These are phyloP conservation scores for Cutaneotrichosporon sp. DNA, from an alignment of 1,284 basidiomycete genomes.

Conservation along the genomic window DNA sequence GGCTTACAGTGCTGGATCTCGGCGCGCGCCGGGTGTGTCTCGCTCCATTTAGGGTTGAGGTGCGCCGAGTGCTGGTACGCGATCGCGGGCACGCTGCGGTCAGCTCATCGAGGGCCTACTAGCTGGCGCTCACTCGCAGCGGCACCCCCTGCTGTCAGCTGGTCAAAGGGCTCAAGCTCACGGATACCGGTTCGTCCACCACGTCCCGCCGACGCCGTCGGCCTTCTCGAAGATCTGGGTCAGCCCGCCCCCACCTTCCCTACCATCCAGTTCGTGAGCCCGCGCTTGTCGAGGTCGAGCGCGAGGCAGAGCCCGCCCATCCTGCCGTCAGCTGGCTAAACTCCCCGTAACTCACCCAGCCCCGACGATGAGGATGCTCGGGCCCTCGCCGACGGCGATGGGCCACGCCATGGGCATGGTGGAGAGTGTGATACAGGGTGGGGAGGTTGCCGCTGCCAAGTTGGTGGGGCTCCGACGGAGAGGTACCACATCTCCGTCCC, in stretches of 20 bases:
- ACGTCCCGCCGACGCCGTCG: conserved; percentile 22
- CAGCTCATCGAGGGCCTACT: not conserved
- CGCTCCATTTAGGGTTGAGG: conserved; percentile 22
- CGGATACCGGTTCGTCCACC: conserved; percentile 23
- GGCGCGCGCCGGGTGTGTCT: conserved; percentile 21
- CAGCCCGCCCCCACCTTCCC: not conserved
- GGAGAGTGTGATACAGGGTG: not conserved
- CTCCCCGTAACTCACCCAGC: conserved; percentile 4
- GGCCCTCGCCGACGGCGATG: conserved; percentile 9
- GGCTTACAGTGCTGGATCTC: conserved; percentile 20
- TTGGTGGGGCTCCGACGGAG: not conserved
- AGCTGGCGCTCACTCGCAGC: conserved; percentile 11
- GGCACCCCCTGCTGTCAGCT: conserved; percentile 7
- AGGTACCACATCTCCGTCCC: not conserved
- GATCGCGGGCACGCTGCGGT: conserved; percentile 18
- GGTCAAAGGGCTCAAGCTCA: not conserved
- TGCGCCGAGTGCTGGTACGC: conserved; percentile 23
- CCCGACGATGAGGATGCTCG: conserved; percentile 13
- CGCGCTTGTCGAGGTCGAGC: conserved; percentile 19
- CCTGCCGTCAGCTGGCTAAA: not conserved
- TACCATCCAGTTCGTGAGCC: conserved; percentile 24
- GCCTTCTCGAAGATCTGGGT: conserved; percentile 17
- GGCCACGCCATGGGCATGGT: not conserved
- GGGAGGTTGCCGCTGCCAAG: not conserved
- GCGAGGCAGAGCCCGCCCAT: conserved; percentile 23